Evolutionary conservation across 2,329 filamentous ascomycete species (phyloP), one percentile per base, ranked within the genome.

Genomic region (Biscogniauxia sp.): DNA sequence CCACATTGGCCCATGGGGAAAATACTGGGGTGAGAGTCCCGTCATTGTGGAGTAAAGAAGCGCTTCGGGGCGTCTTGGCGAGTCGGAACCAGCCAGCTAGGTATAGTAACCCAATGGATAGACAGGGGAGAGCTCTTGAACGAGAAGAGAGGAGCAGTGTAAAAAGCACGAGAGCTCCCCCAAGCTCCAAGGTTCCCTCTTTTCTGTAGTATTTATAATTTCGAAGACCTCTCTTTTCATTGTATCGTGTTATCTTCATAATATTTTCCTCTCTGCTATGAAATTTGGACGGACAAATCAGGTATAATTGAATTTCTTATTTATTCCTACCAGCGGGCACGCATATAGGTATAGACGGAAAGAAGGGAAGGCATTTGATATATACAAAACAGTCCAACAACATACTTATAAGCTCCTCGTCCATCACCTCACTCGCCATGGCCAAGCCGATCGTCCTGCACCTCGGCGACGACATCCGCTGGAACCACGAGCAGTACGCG

Each of bases 401-500:
- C 37, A 45, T 37, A 37, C 32, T 7, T 37, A 37, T 37, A 37
- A 15, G 3, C 37, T 45, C 37, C 15, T 45, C 11, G 11, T 45
- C 28, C 28, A 45, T 45, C 37, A 23, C 15, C 7, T 32, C 11
- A 3, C 7, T 32, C 28, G 11, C 28, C 11, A 58, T 63, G 61
- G 37, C 52, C 17, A 32, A 45, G 57, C 64, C 64, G 20, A 66
- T 66, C 28, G 62, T 66, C 20, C 57, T 66, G 20, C 64, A 66
- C 15, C 57, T 66, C 15, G 64, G 64, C 28, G 60, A 66, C 49
- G 59, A 64, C 51, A 64, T 64, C 45, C 58, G 61, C 28, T 66
- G 62, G 62, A 66, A 66, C 55, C 62, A 63, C 53, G 62, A 64
- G n/a, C 56, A 54, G 32, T 66, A 64, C 45, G 28, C 45, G 6